These are phyloP conservation scores for Sphaceloma murrayae DNA, from an alignment of 2,329 filamentous ascomycete species.

Conservation along the genomic window DNA sequence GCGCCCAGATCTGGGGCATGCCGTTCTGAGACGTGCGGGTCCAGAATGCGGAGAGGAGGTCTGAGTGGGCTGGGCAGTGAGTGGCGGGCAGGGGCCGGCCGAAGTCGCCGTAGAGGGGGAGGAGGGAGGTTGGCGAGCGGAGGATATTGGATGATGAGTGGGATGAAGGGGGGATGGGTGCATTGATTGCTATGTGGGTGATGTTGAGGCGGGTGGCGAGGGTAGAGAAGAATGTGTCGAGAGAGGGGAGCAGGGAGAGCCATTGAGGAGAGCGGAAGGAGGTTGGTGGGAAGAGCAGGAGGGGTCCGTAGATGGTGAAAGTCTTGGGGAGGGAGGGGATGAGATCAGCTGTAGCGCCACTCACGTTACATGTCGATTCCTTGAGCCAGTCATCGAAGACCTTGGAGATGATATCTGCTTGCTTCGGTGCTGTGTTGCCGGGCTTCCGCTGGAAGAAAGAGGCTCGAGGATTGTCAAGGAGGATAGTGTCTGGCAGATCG, in stretches of 20 bases:
- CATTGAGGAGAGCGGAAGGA: slow-evolving; percentile 34
- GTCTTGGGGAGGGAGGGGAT: slow-evolving; percentile 24
- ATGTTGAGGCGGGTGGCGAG: slow-evolving; percentile 36
- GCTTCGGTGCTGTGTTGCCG: too few relatives aligned
- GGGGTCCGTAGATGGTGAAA: slow-evolving; percentile 48
- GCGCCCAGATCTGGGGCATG: slow-evolving; percentile 77
- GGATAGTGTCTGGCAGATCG: not conserved
- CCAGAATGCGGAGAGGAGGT: slow-evolving; percentile 68
- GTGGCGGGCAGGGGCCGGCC: slow-evolving; percentile 40
- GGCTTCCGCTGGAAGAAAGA: slow-evolving; percentile 1
- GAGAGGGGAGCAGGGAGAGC: slow-evolving; percentile 25
- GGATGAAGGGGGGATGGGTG: slow-evolving; percentile 40
- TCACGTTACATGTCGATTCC: too few relatives aligned
- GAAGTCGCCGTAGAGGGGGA: slow-evolving; percentile 65
- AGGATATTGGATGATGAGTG: slow-evolving; percentile 52
- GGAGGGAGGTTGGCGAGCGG: slow-evolving; percentile 61
- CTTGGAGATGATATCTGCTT: not conserved
- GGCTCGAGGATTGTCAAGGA: not conserved
- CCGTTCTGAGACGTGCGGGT: slow-evolving; percentile 63
- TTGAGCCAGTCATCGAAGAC: not conserved
- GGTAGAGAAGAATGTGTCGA: slow-evolving; percentile 31
- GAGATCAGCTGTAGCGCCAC: too few relatives aligned
- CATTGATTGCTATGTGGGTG: slow-evolving; percentile 51
- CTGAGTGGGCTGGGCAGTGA: slow-evolving; percentile 30
- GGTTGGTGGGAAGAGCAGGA: slow-evolving; percentile 47